Evolutionary conservation across 164 flowering plant species (phyloP).

Genomic region (Liquidambar formosana): DNA sequence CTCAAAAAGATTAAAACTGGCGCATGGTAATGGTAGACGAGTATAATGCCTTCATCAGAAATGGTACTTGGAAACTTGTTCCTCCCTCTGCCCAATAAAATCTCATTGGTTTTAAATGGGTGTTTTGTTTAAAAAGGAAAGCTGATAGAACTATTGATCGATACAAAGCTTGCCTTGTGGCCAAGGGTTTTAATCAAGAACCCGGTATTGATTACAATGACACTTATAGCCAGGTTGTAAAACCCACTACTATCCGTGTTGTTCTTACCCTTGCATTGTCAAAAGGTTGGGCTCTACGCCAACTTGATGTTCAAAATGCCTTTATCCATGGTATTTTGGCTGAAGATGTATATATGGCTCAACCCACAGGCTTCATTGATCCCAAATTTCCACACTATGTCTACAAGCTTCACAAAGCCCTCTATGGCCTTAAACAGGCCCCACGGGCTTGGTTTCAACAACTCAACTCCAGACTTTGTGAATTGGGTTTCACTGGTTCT

Average conservation of each 20-base stretch:
- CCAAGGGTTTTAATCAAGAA: neutral
- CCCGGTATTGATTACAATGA: constrained; percentile 6
- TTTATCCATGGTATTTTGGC: constrained; percentile 1
- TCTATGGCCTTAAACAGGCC: constrained; percentile 17
- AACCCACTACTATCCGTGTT: constrained; percentile 1
- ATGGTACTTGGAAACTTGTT: neutral
- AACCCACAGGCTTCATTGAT: constrained; percentile 1
- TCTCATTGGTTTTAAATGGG: neutral
- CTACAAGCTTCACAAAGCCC: neutral
- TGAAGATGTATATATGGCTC: constrained; percentile 4
- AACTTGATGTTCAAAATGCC: constrained; percentile 6
- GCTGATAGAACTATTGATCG: neutral
- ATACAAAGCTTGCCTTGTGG: neutral
- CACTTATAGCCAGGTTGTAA: constrained; percentile 11
- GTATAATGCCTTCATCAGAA: constrained; percentile 2
- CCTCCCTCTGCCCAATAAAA: neutral
- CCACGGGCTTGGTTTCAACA: constrained; percentile 12
- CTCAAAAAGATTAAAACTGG: neutral
- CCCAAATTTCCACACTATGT: neutral
- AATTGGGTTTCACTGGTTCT: neutral
- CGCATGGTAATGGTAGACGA: neutral
- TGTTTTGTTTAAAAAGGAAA: neutral
- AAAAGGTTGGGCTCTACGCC: neutral
- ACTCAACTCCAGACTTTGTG: neutral
- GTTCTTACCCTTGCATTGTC: constrained; percentile 4